These are phyloP conservation scores for Aspergillus melleus DNA, from an alignment of 2,329 filamentous ascomycete genomes.

Conservation along the genomic window DNA sequence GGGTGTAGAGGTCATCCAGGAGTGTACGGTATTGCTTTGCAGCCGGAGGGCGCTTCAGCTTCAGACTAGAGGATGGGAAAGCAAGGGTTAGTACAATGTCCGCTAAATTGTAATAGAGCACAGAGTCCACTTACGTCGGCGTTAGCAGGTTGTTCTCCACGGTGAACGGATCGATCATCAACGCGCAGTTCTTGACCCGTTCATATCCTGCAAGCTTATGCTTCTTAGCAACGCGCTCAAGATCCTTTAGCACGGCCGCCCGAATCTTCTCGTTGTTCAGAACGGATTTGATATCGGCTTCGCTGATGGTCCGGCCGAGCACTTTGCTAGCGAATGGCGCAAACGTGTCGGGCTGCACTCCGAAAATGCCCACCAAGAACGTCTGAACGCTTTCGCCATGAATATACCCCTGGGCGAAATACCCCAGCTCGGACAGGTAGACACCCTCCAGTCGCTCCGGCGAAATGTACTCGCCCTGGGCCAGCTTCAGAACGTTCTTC, in stretches of 20 bases:
- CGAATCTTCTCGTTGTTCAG: slow-evolving; percentile 69
- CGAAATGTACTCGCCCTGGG: slow-evolving; percentile 97
- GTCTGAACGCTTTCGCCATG: slow-evolving; percentile 86
- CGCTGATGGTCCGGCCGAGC: slow-evolving; percentile 64
- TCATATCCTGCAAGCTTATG: slow-evolving; percentile 93
- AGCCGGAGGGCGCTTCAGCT: slow-evolving; percentile 69
- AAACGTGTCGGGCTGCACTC: slow-evolving; percentile 81
- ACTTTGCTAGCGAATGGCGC: slow-evolving; percentile 77
- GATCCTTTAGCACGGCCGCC: slow-evolving; percentile 72
- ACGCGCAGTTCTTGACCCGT: slow-evolving; percentile 69
- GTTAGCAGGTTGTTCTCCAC: slow-evolving; percentile 82
- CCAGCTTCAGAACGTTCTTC: slow-evolving; percentile 99
- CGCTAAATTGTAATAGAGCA: neutral
- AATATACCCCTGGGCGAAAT: slow-evolving; percentile 79
- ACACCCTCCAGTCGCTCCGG: slow-evolving; percentile 97
- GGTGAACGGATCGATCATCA: slow-evolving; percentile 86
- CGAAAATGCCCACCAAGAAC: slow-evolving; percentile 81
- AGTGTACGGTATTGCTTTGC: slow-evolving; percentile 61
- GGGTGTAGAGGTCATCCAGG: slow-evolving; percentile 62
- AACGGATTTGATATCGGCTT: slow-evolving; percentile 58
- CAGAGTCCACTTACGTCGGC: slow-evolving; percentile 44
- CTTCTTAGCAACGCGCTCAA: slow-evolving; percentile 75
- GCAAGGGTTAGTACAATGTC: slow-evolving; percentile 18
- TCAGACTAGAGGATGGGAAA: slow-evolving; percentile 52
- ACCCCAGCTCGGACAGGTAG: slow-evolving; percentile 76